These are phyloP conservation scores for Parachaetomium inaequale DNA, from an alignment of 495 filamentous ascomycete species.

Conservation along the genomic window DNA sequence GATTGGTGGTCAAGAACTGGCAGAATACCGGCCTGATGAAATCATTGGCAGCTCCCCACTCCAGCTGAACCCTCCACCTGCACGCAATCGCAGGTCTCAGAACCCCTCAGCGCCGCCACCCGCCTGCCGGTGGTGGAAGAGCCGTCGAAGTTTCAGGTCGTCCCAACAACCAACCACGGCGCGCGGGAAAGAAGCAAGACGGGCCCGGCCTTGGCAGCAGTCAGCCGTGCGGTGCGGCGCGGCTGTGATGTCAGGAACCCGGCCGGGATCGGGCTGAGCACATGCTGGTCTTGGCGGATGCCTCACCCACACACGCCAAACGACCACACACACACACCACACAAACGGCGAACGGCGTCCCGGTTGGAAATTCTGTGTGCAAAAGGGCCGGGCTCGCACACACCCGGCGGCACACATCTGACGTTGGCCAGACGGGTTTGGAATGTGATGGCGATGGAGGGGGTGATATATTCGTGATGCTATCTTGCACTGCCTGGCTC, in stretches of 20 bases:
- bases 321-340: neutral
- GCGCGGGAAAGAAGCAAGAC: neutral
- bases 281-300: neutral
- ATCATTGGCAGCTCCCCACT: neutral
- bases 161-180: conserved; percentile 3
- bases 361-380: neutral
- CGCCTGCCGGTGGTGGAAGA: too few species aligned
- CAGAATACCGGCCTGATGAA: neutral
- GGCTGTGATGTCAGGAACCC: conserved; percentile 2
- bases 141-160: neutral
- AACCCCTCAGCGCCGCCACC: neutral
- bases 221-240: too few species aligned
- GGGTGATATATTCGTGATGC: too few species aligned
- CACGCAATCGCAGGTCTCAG: neutral
- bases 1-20: too few species aligned
- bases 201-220: neutral
- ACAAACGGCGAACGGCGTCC: neutral
- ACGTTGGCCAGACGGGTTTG: neutral
- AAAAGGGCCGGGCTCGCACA: neutral
- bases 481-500: neutral
- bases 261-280: neutral
- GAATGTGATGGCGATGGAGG: neutral
- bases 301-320: neutral
- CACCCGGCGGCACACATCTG: conserved; percentile 1
- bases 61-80: neutral